Conservation (phyloP, 2,329 filamentous ascomycete species). For the Claviceps sp. region DNA sequence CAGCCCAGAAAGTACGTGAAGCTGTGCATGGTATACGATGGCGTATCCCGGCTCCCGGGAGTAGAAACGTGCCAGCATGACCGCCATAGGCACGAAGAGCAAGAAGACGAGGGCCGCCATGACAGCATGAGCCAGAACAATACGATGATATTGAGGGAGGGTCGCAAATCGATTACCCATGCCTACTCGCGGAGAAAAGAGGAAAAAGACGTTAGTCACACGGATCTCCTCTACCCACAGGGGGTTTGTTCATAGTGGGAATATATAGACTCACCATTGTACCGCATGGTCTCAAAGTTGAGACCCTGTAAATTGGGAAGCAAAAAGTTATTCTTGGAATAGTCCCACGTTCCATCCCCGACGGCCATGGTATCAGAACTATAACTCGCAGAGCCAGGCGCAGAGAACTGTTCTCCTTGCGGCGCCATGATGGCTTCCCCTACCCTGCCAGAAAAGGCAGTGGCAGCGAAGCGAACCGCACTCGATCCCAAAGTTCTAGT, state of each 20-base stretch:
- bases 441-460: slow-evolving; percentile 7
- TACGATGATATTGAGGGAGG: slow-evolving; percentile 53
- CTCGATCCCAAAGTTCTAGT: neutral
- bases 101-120: slow-evolving; percentile 63
- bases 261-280: slow-evolving; percentile 49
- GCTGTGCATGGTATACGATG: slow-evolving; percentile 57
- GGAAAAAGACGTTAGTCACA: neutral
- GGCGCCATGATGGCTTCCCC: slow-evolving; percentile 43
- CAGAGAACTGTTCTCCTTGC: slow-evolving; percentile 45
- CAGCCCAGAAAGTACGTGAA: slow-evolving; percentile 56
- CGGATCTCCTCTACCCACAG: neutral
- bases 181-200: slow-evolving; percentile 29
- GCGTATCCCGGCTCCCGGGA: slow-evolving; percentile 45
- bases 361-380: slow-evolving; percentile 61
- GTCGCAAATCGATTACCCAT: slow-evolving; percentile 71
- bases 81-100: slow-evolving; percentile 57
- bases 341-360: slow-evolving; percentile 76
- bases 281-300: slow-evolving; percentile 71
- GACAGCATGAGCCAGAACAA: slow-evolving; percentile 59
- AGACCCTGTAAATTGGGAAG: slow-evolving; percentile 63
- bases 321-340: slow-evolving; percentile 61
- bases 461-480: neutral
- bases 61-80: slow-evolving; percentile 62
- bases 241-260: no score
- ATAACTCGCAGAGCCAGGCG: slow-evolving; percentile 61